Evolutionary conservation across 2,329 filamentous ascomycete genomes (phyloP), one percentile per base, ranked within the genome.

Genomic region (Aciculosporium take): DNA sequence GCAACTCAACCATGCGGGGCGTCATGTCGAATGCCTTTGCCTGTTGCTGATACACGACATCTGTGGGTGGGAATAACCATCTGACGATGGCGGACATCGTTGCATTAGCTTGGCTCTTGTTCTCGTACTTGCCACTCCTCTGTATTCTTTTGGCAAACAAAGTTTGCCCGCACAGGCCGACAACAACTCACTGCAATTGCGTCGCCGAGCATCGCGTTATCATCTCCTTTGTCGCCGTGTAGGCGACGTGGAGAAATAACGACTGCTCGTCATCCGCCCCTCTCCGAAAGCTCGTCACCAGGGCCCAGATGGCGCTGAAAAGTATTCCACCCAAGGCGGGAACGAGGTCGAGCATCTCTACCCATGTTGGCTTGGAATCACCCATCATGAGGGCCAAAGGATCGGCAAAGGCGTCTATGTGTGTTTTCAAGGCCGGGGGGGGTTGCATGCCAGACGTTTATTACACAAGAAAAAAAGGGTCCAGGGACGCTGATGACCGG

Each of bases 201-300:
- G 44, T 24, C 17, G 48, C 32, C 3, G 38, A 43, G 13, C 49
- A 45, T 6, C 49, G 47, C 3, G 23, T 9, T 5, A 41, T 37
- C 4, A 46, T 29, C 31, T 40, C 45, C 35, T 48, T 44, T 23
- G 47, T 33, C 12, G 45, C 30, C 4, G 49, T 48, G 28, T 51
- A 50, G 17, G 40, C 40, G 7, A 51, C 32, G 24, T 51, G 48
- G 1, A 49, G 39, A 32, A 42, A 44, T 7, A 46, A 36, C 28
- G 44, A 50, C 25, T 46, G 45, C 29, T 46, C 46, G 27, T 48
- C 49, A n/a, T 40, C 23, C 15, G 43, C 32, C 8, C 29, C 40
- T n/a, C 48, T 40, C 25, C 44, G 36, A 7, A 42, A 10, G 1
- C 43, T 43, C 6, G 42, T 46, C 8, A 46, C 3, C 5, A 47